Conservation (phyloP, 352 stramenopile genomes). For the Pythium dissimile region DNA sequence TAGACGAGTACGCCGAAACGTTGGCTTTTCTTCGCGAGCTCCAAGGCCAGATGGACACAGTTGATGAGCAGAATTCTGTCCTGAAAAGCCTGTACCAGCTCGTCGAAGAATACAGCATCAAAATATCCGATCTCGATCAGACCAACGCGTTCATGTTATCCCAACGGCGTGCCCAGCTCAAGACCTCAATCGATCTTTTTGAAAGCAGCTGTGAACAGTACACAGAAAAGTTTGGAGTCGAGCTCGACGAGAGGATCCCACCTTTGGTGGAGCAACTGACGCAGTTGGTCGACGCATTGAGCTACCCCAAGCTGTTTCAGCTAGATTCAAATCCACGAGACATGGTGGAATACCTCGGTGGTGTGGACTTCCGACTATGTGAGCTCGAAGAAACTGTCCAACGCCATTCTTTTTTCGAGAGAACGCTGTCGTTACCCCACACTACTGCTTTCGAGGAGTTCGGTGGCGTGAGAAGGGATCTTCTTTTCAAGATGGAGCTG, state of each 20-base stretch:
- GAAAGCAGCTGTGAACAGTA: slow-evolving; percentile 71
- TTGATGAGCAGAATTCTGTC: slow-evolving; percentile 56
- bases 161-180: slow-evolving; percentile 69
- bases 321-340: slow-evolving; percentile 43
- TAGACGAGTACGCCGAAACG: slow-evolving; percentile 67
- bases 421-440: slow-evolving; percentile 49
- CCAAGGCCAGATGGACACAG: slow-evolving; percentile 35
- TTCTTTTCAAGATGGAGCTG: slow-evolving; percentile 75
- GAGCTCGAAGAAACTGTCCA: slow-evolving; percentile 30
- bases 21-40: slow-evolving; percentile 55
- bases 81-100: slow-evolving; percentile 58
- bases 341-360: slow-evolving; percentile 42
- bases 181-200: slow-evolving; percentile 74
- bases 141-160: slow-evolving; percentile 74
- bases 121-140: slow-evolving; percentile 62
- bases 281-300: slow-evolving; percentile 32
- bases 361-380: slow-evolving; percentile 31
- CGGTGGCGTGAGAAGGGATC: slow-evolving; percentile 60
- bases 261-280: slow-evolving; percentile 32
- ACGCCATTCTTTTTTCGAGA: slow-evolving; percentile 52
- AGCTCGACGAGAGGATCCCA: slow-evolving; percentile 59
- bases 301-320: slow-evolving; percentile 37
- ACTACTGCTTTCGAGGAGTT: slow-evolving; percentile 81
- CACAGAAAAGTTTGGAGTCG: slow-evolving; percentile 67
- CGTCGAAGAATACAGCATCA: slow-evolving; percentile 67